Evolutionary conservation across 192 early-diverging fungal species (phyloP).

Genomic region (Coemansia sp.): DNA sequence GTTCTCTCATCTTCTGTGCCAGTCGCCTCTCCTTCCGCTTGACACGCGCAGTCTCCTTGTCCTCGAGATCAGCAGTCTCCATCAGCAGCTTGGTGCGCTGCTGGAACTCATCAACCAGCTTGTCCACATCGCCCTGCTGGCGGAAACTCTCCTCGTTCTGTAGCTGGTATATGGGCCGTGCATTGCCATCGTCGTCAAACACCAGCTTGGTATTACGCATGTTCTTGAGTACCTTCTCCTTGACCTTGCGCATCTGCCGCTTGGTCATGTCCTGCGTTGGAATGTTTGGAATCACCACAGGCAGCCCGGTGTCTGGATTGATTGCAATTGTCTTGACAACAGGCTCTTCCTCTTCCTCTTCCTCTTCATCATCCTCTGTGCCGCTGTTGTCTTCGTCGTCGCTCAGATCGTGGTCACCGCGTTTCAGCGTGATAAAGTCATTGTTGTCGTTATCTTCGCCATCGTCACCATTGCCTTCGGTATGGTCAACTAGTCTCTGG

Average conservation of each 20-base stretch:
- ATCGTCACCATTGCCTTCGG: constrained; percentile 24
- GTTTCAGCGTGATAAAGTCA: constrained; percentile 83
- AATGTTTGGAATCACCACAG: constrained; percentile 47
- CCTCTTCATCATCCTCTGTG: neutral
- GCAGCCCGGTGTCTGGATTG: constrained; percentile 35
- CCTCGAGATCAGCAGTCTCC: constrained; percentile 74
- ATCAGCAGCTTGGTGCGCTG: constrained; percentile 67
- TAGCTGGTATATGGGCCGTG: constrained; percentile 72
- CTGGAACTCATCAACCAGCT: constrained; percentile 70
- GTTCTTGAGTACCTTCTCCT: constrained; percentile 74
- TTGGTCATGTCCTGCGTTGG: constrained; percentile 45
- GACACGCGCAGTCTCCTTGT: constrained; percentile 69
- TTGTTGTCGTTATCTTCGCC: constrained; percentile 63
- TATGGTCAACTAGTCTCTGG: constrained; percentile 73
- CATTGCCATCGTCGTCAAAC: constrained; percentile 95
- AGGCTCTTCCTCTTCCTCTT: constrained; percentile 55
- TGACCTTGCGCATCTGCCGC: constrained; percentile 57
- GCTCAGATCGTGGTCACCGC: constrained; percentile 77
- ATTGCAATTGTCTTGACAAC: constrained; percentile 48
- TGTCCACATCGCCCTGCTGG: constrained; percentile 65
- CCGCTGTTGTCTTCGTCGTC: constrained; percentile 37
- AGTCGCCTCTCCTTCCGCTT: constrained; percentile 70
- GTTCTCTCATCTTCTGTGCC: constrained; percentile 65
- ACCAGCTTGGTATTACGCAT: constrained; percentile 70
- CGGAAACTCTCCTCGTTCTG: constrained; percentile 82